A percentile compares a stretch with the other conserved stretches of the same genome.
phyloP scores from a whole-genome alignment of 2,329 filamentous ascomycete species.

The Hymenoscyphus salicellus region DNA sequence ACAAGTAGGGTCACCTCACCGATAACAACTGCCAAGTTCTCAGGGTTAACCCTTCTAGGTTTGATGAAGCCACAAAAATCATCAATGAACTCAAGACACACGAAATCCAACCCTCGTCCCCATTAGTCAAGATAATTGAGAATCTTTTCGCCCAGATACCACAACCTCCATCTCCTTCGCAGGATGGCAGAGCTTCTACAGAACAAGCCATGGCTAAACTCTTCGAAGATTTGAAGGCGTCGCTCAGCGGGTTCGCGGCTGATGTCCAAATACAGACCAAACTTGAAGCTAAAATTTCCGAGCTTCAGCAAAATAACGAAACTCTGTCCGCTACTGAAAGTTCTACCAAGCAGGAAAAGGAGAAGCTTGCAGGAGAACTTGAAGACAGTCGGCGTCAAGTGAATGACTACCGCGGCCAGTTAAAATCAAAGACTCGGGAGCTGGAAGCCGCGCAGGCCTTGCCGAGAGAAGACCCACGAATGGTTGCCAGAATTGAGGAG shows the following conservation, averaged over 20 bases:
- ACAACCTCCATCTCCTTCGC: neutral
- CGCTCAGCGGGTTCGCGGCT: slow-evolving; percentile 21
- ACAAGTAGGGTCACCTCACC: slow-evolving; percentile 29
- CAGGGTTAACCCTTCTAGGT: slow-evolving; percentile 20
- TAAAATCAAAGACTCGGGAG: slow-evolving; percentile 25
- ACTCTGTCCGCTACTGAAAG: slow-evolving; percentile 17
- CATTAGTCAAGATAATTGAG: slow-evolving; percentile 26
- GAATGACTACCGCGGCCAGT: slow-evolving; percentile 16
- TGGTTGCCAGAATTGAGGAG: slow-evolving; percentile 23
- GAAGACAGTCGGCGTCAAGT: slow-evolving; percentile 23
- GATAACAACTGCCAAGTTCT: neutral
- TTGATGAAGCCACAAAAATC: slow-evolving; percentile 22
- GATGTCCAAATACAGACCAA: slow-evolving; percentile 20
- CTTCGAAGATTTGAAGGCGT: slow-evolving; percentile 24
- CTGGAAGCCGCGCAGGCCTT: slow-evolving; percentile 17
- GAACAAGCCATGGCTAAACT: slow-evolving; percentile 21
- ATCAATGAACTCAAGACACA: slow-evolving; percentile 18
- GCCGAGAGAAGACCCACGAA: slow-evolving; percentile 23
- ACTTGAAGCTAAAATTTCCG: slow-evolving; percentile 24
- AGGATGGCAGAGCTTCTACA: slow-evolving; percentile 10
- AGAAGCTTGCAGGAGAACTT: slow-evolving; percentile 16
- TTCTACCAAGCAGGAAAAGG: slow-evolving; percentile 17
- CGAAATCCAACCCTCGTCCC: slow-evolving; percentile 16
- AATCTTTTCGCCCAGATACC: slow-evolving; percentile 22
- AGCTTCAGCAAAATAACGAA: slow-evolving; percentile 25